Conservation (phyloP, 495 filamentous ascomycete genomes). For the Annulohypoxylon bovei region DNA sequence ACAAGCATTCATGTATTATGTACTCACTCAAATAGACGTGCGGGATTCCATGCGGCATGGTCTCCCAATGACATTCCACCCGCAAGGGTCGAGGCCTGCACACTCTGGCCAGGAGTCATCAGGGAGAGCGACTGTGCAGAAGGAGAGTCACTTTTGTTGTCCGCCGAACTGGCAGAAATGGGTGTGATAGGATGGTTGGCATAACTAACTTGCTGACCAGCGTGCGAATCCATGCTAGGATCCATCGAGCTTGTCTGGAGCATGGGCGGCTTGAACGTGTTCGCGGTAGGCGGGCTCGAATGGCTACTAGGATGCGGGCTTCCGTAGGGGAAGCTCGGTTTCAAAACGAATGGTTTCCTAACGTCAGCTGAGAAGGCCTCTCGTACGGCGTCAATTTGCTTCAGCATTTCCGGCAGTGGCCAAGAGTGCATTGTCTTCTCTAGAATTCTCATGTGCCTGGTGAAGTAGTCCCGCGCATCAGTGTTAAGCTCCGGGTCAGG, state of each 20-base stretch:
- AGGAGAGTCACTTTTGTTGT: conserved; percentile 83
- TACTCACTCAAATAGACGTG: conserved; percentile 91
- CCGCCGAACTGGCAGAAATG: conserved; percentile 77
- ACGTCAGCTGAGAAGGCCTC: conserved; percentile 93
- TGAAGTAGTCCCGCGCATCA: conserved; percentile 90
- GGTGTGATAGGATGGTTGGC: conserved; percentile 81
- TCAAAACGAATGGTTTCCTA: conserved; percentile 86
- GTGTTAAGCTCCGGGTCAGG: conserved; percentile 88
- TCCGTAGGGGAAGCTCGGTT: conserved; percentile 86
- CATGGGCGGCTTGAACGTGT: conserved; percentile 53
- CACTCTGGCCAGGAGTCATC: conserved; percentile 69
- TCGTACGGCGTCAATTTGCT: conserved; percentile 87
- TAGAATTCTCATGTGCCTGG: conserved; percentile 92
- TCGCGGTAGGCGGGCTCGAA: conserved; percentile 70
- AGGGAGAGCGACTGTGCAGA: conserved; percentile 80
- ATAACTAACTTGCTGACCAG: conserved; percentile 74
- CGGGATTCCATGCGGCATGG: conserved; percentile 85
- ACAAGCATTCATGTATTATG: no score
- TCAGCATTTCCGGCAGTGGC: conserved; percentile 92
- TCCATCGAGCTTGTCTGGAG: conserved; percentile 54
- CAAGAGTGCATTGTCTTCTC: conserved; percentile 85
- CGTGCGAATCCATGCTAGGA: conserved; percentile 55
- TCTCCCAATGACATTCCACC: conserved; percentile 70
- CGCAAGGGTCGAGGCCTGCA: conserved; percentile 55
- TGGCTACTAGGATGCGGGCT: conserved; percentile 71